Base-by-base conservation (phyloP, 1,139 yeast species). In the Blastobotrys indianensis region DNA sequence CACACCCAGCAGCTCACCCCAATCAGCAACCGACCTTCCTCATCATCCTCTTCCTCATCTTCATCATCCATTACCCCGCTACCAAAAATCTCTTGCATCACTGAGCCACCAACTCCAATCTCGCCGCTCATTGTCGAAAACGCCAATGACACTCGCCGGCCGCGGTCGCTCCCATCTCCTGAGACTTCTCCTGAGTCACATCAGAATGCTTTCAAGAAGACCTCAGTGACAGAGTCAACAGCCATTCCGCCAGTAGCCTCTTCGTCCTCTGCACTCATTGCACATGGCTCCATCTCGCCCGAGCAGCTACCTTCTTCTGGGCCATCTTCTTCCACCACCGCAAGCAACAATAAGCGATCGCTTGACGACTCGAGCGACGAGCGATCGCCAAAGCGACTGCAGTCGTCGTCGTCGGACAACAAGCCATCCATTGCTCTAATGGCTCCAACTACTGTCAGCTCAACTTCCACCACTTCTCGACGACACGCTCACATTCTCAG, bases 401-500 rank as follows among this genome's bases (percentile, higher is more conserved):
- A 30, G 25, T 17, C 28, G 23, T 20, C 17, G 2, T 32, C 25
- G 28, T 13, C 37, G 2, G 23, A 32, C 37, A 25, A n/a, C 12
- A 11, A 23, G 12, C 39, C 41, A 20, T 13, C 54, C 8, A 54
- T 55, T 41, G 51, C 58, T 7, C 45, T 56, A 20, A 49, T 55
- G 44, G 54, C 58, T 28, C 73, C 76, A 51, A 49, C 60, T 12
- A 54, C 62, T 11, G 51, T 56, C 32, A 44, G 56, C 39, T 52
- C 60, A 32, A 52, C 57, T n/a, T 45, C 56, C 23, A 48, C 56
- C 33, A 55, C 65, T 5, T 53, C 56, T 34, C 52, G 68, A 15
- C 51, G 67, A 4, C 64, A 63, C 44, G 67, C 65, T 8, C 75
- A 71, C 53, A 71, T 70, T 44, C 60, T 69, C 32, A 68, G 73